Conservation (phyloP, 2,329 filamentous ascomycete genomes). For the Beauveria varroae region DNA sequence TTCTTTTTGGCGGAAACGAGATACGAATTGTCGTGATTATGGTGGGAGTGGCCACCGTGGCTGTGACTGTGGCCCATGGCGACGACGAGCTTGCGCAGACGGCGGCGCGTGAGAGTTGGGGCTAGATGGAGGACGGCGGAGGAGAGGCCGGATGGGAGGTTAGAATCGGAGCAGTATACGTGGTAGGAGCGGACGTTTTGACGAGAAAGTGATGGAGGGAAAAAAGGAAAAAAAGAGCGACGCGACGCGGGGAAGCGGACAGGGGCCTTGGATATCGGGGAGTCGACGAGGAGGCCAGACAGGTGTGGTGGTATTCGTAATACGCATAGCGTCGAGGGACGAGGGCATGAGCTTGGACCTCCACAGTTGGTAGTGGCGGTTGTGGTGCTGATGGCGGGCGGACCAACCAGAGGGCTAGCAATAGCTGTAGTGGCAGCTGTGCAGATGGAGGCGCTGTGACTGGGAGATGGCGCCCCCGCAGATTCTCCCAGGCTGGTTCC, state of each 20-base stretch:
- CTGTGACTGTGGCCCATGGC: conserved; percentile 26
- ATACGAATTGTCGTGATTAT: conserved; percentile 88
- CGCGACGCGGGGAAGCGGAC: not conserved
- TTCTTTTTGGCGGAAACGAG: conserved; percentile 81
- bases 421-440: not conserved
- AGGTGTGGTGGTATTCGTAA: not conserved
- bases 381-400: not conserved
- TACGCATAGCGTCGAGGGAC: not conserved
- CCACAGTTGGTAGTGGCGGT: not conserved
- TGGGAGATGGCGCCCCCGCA: not conserved
- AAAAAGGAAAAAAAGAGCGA: not conserved
- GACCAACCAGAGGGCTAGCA: not conserved
- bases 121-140: conserved; percentile 14
- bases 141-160: not conserved
- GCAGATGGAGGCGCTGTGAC: not conserved
- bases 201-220: not conserved
- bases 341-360: not conserved
- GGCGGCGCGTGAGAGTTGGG: conserved; percentile 16
- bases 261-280: not conserved
- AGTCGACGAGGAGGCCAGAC: not conserved
- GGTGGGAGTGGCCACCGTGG: conserved; percentile 42
- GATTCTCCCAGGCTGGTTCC: not conserved
- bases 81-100: conserved; percentile 10
- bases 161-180: conserved; percentile 2
- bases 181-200: not conserved